Conservation (phyloP, 2,329 filamentous ascomycete genomes). For the Cercospora berteroae region DNA sequence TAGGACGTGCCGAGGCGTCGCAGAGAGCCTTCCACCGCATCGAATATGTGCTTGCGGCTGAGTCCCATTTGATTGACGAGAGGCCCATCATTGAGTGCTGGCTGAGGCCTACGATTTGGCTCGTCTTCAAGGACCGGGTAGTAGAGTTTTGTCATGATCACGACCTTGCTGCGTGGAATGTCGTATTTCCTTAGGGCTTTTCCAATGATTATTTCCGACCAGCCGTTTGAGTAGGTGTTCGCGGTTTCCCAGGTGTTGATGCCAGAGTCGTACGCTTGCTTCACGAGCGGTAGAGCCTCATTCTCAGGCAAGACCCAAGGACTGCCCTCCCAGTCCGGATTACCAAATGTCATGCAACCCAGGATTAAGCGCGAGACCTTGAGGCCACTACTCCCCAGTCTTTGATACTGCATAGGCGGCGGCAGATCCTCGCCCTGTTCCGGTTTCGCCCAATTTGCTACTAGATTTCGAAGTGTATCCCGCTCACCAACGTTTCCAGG, state of each 20-base stretch:
- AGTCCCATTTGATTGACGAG: slow-evolving; percentile 54
- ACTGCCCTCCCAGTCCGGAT: slow-evolving; percentile 25
- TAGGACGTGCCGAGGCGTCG: slow-evolving; percentile 55
- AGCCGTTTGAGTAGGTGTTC: slow-evolving; percentile 35
- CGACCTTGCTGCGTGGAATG: slow-evolving; percentile 35
- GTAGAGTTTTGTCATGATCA: slow-evolving; percentile 36
- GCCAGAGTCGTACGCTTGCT: slow-evolving; percentile 43
- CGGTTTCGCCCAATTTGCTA: slow-evolving; percentile 39
- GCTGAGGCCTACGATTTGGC: slow-evolving; percentile 11
- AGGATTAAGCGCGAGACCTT: slow-evolving; percentile 40
- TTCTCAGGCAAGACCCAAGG: slow-evolving; percentile 39
- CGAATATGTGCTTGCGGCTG: slow-evolving; percentile 63
- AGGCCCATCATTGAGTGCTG: slow-evolving; percentile 16
- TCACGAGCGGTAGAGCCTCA: slow-evolving; percentile 41
- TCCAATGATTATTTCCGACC: slow-evolving; percentile 35
- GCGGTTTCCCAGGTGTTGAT: slow-evolving; percentile 48
- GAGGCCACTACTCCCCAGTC: slow-evolving; percentile 42
- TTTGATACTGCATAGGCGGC: slow-evolving; percentile 19
- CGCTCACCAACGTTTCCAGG: slow-evolving; percentile 57
- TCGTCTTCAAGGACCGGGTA: slow-evolving; percentile 14
- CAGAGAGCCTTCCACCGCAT: slow-evolving; percentile 61
- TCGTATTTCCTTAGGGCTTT: slow-evolving; percentile 29
- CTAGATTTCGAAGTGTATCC: slow-evolving; percentile 51
- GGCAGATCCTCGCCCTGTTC: not conserved
- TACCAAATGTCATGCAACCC: slow-evolving; percentile 32